Evolutionary conservation across 169 alveolate genomes (phyloP).

Genomic region (Plasmodium berghei): DNA sequence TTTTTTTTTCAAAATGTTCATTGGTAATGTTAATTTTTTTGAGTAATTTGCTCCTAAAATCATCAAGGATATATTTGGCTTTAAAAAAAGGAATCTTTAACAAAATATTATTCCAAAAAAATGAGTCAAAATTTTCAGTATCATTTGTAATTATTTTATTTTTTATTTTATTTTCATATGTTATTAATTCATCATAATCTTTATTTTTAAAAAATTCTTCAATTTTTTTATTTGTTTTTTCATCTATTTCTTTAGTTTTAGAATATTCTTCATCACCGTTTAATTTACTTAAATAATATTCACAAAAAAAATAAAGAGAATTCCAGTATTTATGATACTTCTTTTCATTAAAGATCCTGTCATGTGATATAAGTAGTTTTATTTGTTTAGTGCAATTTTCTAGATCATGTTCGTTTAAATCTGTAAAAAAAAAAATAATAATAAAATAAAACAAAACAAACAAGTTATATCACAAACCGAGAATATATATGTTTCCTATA

Average conservation of each 20-base stretch:
- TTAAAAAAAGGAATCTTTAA: constrained; percentile 82
- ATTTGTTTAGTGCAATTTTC: constrained; percentile 39
- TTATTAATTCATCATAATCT: constrained; percentile 75
- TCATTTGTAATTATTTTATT: constrained; percentile 74
- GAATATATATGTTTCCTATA: neutral
- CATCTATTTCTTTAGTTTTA: constrained; percentile 53
- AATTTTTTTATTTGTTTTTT: constrained; percentile 79
- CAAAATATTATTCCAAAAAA: constrained; percentile 87
- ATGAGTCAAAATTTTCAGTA: constrained; percentile 78
- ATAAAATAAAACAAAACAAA: neutral
- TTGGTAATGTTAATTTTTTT: neutral
- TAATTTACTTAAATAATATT: neutral
- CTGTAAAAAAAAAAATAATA: neutral
- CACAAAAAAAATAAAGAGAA: constrained; percentile 42
- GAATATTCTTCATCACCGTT: neutral
- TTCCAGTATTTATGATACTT: constrained; percentile 30
- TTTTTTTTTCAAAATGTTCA: constrained; percentile 1
- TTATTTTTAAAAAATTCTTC: constrained; percentile 75
- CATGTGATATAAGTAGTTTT: constrained; percentile 20
- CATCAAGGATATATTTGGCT: constrained; percentile 70
- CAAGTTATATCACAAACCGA: neutral
- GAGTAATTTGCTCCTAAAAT: constrained; percentile 16
- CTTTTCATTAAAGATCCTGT: constrained; percentile 9
- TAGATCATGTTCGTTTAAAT: constrained; percentile 25
- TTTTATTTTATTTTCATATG: constrained; percentile 84